Base-by-base conservation (phyloP, 352 stramenopile genomes). In the Albugo candida region DNA sequence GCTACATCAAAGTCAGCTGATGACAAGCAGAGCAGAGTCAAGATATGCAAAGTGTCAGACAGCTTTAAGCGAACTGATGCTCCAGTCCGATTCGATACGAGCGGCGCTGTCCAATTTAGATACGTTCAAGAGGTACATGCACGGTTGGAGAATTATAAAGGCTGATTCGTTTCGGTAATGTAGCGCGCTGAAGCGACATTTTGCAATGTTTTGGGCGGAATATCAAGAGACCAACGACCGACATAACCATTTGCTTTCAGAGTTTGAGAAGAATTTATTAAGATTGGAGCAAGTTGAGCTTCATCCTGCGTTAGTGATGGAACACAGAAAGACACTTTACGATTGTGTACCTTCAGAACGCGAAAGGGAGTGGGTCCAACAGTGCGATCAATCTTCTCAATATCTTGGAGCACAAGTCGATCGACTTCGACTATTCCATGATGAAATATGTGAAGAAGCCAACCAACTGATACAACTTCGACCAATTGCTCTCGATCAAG, bases 341-440 rank as follows among this genome's bases (percentile, higher is more conserved):
- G 76, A 89, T 47, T 92, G 79, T 35, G 76, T 89, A 19, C 79
- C 79, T 0, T 63, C 86, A 0, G 76, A 89, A 13, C 70, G 81
- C 17, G 79, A 88, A 41, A 70, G 76, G 2, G 67, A 89, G 38
- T 92, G 79, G 79, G 65, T 67, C 1, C 42, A 48, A 13, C 71
- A 87, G 51, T 92, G 79, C 43, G 59, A 84, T 47, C 73, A 89
- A 36, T 89, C 76, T 19, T 77, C 86, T 17, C 53, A 49, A 1
- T 71, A 82, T 47, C 64, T 92, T 36, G 61, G 60, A 27, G 45
- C 53, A 13, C 75, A 88, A 45, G 72, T 88, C 13, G 27, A 67
- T 45, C 64, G 67, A n/a, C 55, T 88, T 5, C 67, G 77, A 54
- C 52, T 67, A 39, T 52, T 79, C 38, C 72, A 83, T 51, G 68